A percentile compares a stretch with the other conserved stretches of the same genome.
These are phyloP conservation scores for Plasmodium gonderi DNA, from an alignment of 169 alveolate species.

Conservation along the genomic window DNA sequence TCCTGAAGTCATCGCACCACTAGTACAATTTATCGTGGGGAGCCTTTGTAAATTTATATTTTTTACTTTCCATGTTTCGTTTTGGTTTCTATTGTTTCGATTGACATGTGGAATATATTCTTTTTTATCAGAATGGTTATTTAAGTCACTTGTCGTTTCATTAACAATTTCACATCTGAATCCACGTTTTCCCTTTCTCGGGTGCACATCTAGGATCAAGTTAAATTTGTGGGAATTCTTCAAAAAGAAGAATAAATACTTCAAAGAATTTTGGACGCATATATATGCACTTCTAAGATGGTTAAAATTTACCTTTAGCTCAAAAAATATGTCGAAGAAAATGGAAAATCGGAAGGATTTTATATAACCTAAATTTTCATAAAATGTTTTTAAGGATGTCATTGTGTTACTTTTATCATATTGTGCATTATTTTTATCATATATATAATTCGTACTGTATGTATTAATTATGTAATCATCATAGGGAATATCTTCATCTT, in stretches of 20 bases:
- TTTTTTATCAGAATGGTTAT: too few species aligned
- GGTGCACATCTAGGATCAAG: constrained; percentile 9
- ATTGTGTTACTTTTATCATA: background rate
- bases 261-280: constrained; percentile 59
- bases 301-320: constrained; percentile 62
- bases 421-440: background rate
- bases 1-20: too few species aligned
- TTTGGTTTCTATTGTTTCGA: too few species aligned
- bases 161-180: background rate
- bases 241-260: constrained; percentile 54
- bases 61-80: too few species aligned
- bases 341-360: constrained; percentile 57
- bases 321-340: constrained; percentile 69
- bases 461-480: constrained; percentile 65
- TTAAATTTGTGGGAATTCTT: constrained; percentile 68
- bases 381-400: background rate
- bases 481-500: constrained; percentile 60
- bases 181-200: background rate
- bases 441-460: constrained; percentile 62
- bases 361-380: constrained; percentile 42
- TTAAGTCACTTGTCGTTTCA: background rate
- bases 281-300: constrained; percentile 26
- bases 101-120: too few species aligned
- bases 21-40: too few species aligned
- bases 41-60: too few species aligned